These are phyloP conservation scores for Mycogone perniciosa DNA, from an alignment of 2,329 filamentous ascomycete species.

Conservation along the genomic window DNA sequence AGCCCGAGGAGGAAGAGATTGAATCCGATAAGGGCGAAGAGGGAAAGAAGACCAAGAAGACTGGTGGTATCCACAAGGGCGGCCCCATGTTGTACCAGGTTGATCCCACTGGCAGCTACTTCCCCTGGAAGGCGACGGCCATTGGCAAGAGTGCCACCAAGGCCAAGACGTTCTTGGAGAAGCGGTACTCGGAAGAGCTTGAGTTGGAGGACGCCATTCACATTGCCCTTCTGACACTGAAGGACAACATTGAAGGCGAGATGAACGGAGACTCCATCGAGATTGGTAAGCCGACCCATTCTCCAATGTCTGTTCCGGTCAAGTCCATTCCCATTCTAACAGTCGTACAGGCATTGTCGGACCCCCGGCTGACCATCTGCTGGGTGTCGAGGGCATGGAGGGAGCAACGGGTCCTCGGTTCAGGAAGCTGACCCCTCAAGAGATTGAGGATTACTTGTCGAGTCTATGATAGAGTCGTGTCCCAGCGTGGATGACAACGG, in stretches of 20 bases:
- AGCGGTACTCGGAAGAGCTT: slow-evolving; percentile 94
- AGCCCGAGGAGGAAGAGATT: slow-evolving; percentile 70
- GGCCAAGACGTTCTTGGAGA: slow-evolving; percentile 98
- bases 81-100: slow-evolving; percentile 98
- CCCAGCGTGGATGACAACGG: slow-evolving; percentile 4
- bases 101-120: slow-evolving; percentile 97
- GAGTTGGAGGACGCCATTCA: slow-evolving; percentile 98
- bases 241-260: slow-evolving; percentile 98
- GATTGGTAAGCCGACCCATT: slow-evolving; percentile 60
- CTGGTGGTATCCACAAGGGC: slow-evolving; percentile 89
- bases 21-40: slow-evolving; percentile 55
- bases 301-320: not conserved
- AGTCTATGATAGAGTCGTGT: slow-evolving; percentile 64
- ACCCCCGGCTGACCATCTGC: slow-evolving; percentile 83
- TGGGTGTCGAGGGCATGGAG: slow-evolving; percentile 86
- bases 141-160: slow-evolving; percentile 98
- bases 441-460: slow-evolving; percentile 99
- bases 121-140: slow-evolving; percentile 98
- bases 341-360: slow-evolving; percentile 75
- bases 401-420: slow-evolving; percentile 80
- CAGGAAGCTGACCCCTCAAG: slow-evolving; percentile 90
- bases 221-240: slow-evolving; percentile 92
- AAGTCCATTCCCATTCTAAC: slow-evolving; percentile 20
- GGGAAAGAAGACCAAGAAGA: slow-evolving; percentile 75
- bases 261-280: slow-evolving; percentile 99